Evolutionary conservation across 1,139 yeast species (phyloP), one percentile per base, ranked within the genome.

Genomic region (Yamadazyma triangularis): DNA sequence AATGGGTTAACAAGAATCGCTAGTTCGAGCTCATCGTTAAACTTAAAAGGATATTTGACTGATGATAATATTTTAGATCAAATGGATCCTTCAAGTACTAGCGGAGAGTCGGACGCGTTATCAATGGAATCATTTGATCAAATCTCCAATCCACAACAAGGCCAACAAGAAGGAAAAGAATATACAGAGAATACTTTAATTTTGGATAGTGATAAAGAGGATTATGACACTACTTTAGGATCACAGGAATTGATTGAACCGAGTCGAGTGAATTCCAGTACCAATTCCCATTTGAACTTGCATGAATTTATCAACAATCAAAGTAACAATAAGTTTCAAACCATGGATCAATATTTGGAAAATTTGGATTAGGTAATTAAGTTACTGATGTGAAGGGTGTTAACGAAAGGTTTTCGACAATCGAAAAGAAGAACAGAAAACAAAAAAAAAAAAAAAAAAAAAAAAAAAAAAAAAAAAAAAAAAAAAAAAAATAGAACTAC

Each of bases 11-110:
- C 57, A 30, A 48, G 64, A 25, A 63, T 67, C 20, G 56, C 72
- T 25, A 64, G 71, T 39, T 61, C 70, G 13, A 60, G 60, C 33
- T 62, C 70, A 20, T 63, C 70, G 23, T 52, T 68, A 25, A 68
- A 68, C 39, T 53, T 68, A 31, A 61, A 68, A 40, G 73, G 70
- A 7, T 68, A 65, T 37, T 51, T 68, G 29, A 65, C 71, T 4
- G 73, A 66, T 37, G 68, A 59, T 26, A 41, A 48, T 5, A n/a
- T n/a, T n/a, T n/a, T n/a, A n/a, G n/a, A n/a, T n/a, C n/a, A n/a
- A n/a, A n/a, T n/a, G n/a, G n/a, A n/a, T n/a, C n/a, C n/a, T n/a
- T n/a, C n/a, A n/a, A n/a, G n/a, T n/a, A n/a, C n/a, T n/a, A n/a
- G n/a, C n/a, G n/a, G n/a, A n/a, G n/a, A n/a, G n/a, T n/a, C n/a